A percentile compares a stretch with the other conserved stretches of the same genome.
These are phyloP conservation scores for Extremus antarcticus DNA, from an alignment of 495 filamentous ascomycete genomes.

Conservation along the genomic window DNA sequence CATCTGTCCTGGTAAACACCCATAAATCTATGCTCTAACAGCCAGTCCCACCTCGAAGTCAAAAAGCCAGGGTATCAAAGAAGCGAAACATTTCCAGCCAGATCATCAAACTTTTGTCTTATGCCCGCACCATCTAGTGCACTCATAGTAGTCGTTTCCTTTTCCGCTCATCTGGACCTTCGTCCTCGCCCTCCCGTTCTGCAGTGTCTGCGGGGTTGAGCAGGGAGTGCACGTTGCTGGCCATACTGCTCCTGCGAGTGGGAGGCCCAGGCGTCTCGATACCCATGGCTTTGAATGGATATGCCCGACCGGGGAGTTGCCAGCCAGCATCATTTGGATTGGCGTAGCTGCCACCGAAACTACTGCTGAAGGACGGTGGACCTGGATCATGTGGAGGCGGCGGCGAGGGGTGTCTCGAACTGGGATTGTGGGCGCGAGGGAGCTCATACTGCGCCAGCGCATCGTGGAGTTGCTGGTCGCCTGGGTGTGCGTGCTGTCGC, in stretches of 20 bases:
- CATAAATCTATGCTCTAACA: no score
- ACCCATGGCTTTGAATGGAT: conserved; percentile 31
- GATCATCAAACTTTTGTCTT: no score
- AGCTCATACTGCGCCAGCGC: conserved; percentile 76
- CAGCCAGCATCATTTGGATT: conserved; percentile 45
- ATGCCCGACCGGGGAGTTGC: conserved; percentile 42
- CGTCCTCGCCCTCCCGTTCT: conserved; percentile 62
- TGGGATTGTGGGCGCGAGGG: conserved; percentile 32
- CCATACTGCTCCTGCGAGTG: conserved; percentile 62
- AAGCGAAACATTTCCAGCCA: no score
- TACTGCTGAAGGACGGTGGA: conserved; percentile 11
- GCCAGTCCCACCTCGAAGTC: no score
- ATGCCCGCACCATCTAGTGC: no score
- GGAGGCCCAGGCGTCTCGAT: conserved; percentile 40
- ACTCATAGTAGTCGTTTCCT: conserved; percentile 24
- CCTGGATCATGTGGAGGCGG: conserved; percentile 34
- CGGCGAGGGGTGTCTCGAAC: conserved; percentile 57
- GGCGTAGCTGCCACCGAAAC: conserved; percentile 28
- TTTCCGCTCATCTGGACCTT: conserved; percentile 29
- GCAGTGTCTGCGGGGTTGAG: conserved; percentile 79
- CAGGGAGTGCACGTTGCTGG: conserved; percentile 63
- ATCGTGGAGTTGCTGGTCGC: conserved; percentile 73
- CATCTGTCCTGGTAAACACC: no score
- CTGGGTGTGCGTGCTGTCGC: conserved; percentile 21
- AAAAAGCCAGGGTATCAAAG: no score